A percentile compares a stretch with the other conserved stretches of the same genome.
phyloP scores from a whole-genome alignment of 2,329 filamentous ascomycete species.

The Fusarium sambucinum region DNA sequence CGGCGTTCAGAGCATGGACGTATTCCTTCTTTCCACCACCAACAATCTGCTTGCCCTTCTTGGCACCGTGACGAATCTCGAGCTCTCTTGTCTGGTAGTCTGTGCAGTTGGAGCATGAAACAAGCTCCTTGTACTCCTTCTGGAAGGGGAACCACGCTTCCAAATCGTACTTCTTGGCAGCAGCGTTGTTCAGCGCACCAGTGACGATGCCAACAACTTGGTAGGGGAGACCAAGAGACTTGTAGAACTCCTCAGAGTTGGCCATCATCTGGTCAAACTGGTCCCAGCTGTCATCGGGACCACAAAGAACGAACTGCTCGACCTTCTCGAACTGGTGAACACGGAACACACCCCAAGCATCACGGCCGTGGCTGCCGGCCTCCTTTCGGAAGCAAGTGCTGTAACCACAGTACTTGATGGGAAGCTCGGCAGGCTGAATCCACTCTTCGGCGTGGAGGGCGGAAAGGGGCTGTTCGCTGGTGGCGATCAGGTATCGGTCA shows the following conservation, averaged over 20 bases:
- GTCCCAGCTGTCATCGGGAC: conserved; percentile 92
- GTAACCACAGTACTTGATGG: conserved; percentile 86
- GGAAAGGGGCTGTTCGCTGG: conserved; percentile 94
- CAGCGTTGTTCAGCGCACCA: conserved; percentile 84
- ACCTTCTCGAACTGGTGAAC: conserved; percentile 98
- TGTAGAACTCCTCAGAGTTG: conserved; percentile 93
- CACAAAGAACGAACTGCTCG: conserved; percentile 83
- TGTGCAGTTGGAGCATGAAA: conserved; percentile 97
- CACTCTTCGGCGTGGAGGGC: conserved; percentile 94
- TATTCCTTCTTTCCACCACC: conserved; percentile 91
- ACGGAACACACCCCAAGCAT: conserved; percentile 98
- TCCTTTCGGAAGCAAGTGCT: conserved; percentile 97
- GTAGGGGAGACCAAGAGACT: conserved; percentile 89
- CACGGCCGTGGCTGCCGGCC: conserved; percentile 84
- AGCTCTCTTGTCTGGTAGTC: conserved; percentile 96
- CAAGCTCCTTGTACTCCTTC: conserved; percentile 97
- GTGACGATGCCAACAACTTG: conserved; percentile 94
- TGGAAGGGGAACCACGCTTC: conserved; percentile 98
- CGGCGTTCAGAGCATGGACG: conserved; percentile 89
- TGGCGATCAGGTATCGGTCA: conserved; percentile 85
- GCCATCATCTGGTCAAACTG: conserved; percentile 93
- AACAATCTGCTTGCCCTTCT: conserved; percentile 65
- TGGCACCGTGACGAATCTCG: conserved; percentile 90
- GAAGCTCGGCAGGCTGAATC: conserved; percentile 85
- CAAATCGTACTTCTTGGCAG: conserved; percentile 91